phyloP scores from a whole-genome alignment of 2,329 filamentous ascomycete genomes.

The Hypoxylon sp. region DNA sequence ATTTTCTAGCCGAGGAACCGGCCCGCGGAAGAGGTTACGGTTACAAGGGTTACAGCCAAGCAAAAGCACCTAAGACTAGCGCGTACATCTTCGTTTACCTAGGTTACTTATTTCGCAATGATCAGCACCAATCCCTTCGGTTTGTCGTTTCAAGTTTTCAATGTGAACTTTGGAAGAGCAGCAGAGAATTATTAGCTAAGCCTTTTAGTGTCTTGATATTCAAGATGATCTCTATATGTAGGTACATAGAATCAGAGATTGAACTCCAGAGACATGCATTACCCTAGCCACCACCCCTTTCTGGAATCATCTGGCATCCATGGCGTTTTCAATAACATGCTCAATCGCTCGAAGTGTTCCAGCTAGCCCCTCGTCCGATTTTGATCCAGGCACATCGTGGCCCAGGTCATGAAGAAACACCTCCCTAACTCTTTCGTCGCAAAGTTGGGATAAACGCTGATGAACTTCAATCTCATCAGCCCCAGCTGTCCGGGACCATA shows the following conservation, averaged over 20 bases:
- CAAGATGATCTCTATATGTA: conserved; percentile 15
- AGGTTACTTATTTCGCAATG: conserved; percentile 3
- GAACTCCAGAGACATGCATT: background rate
- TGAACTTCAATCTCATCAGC: conserved; percentile 38
- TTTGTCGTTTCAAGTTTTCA: conserved; percentile 17
- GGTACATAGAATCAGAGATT: conserved; percentile 2
- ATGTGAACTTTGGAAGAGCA: conserved; percentile 20
- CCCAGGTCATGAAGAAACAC: conserved; percentile 50
- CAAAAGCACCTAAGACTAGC: background rate
- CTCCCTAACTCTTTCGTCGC: conserved; percentile 45
- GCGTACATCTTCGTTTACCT: conserved; percentile 2
- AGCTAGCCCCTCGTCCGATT: conserved; percentile 45
- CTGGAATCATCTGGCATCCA: conserved; percentile 14
- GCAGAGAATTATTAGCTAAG: conserved; percentile 7
- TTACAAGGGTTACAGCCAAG: conserved; percentile 17
- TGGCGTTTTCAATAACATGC: conserved; percentile 49
- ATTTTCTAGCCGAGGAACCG: background rate
- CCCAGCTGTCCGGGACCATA: conserved; percentile 46
- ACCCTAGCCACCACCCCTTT: background rate
- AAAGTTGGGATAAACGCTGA: conserved; percentile 45
- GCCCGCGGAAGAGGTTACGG: conserved; percentile 16
- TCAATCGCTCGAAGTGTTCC: conserved; percentile 50
- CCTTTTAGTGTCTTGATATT: conserved; percentile 7
- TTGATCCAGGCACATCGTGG: conserved; percentile 51
- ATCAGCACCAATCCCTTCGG: conserved; percentile 18